Conservation (phyloP, 2,329 filamentous ascomycete genomes). For the Plenodomus biglobosus region DNA sequence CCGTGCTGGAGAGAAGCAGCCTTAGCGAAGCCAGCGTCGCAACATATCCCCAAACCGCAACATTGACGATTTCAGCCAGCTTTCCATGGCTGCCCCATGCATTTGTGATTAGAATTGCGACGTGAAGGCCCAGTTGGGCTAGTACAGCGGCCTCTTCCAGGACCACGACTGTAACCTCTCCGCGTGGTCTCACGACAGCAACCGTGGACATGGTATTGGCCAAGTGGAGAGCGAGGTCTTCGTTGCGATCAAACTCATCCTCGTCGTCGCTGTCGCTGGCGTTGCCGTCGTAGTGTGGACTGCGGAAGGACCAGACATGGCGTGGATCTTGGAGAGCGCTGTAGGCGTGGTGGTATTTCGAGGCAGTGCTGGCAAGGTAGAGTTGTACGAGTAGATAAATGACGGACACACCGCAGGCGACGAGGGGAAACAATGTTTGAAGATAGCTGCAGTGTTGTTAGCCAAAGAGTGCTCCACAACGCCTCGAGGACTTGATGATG, state of each 20-base stretch:
- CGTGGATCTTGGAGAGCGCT: conserved; percentile 53
- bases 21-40: conserved; percentile 72
- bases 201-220: conserved; percentile 59
- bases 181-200: conserved; percentile 73
- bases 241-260: conserved; percentile 62
- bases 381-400: conserved; percentile 64
- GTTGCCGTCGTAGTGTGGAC: conserved; percentile 39
- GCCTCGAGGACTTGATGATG: background rate
- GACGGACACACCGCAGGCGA: conserved; percentile 70
- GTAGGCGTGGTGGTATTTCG: conserved; percentile 60
- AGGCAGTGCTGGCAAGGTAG: conserved; percentile 53
- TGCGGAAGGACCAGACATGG: conserved; percentile 43
- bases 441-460: conserved; percentile 63
- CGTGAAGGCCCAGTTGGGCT: conserved; percentile 70
- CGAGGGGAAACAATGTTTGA: conserved; percentile 75
- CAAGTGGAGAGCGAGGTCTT: conserved; percentile 57
- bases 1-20: conserved; percentile 61
- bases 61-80: conserved; percentile 64
- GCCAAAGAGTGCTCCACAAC: too few relatives aligned
- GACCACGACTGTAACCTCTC: conserved; percentile 68
- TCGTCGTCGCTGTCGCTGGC: conserved; percentile 51
- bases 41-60: conserved; percentile 80
- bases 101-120: conserved; percentile 62
- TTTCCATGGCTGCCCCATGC: conserved; percentile 61
- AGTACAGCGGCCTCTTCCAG: conserved; percentile 75